Conservation (phyloP, 768 basidiomycete species). For the Xanthoconium purpureum region DNA sequence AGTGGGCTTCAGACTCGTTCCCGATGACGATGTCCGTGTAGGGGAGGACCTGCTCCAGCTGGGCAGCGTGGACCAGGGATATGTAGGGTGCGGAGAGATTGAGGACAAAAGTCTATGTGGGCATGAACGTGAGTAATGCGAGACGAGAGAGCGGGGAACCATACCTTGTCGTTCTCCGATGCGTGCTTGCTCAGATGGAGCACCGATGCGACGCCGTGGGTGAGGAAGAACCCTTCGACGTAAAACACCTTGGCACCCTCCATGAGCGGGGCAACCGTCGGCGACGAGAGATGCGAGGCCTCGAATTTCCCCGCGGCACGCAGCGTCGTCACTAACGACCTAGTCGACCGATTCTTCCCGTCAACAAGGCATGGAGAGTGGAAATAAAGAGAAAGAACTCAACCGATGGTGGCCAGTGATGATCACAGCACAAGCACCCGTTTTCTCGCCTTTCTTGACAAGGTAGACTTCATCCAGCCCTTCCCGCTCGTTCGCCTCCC, state of each 20-base stretch:
- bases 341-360: slow-evolving; percentile 25
- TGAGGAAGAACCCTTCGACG: slow-evolving; percentile 96
- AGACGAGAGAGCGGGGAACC: neutral
- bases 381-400: slow-evolving; percentile 10
- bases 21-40: slow-evolving; percentile 89
- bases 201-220: slow-evolving; percentile 77
- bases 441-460: slow-evolving; percentile 82
- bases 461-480: slow-evolving; percentile 86
- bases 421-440: slow-evolving; percentile 95
- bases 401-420: slow-evolving; percentile 92
- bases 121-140: neutral
- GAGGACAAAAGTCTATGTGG: slow-evolving; percentile 70
- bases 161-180: slow-evolving; percentile 70
- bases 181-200: slow-evolving; percentile 77
- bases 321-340: slow-evolving; percentile 90
- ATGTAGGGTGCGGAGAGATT: slow-evolving; percentile 99
- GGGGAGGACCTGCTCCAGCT: slow-evolving; percentile 77
- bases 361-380: too few relatives aligned
- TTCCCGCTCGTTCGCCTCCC: slow-evolving; percentile 87
- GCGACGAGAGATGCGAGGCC: slow-evolving; percentile 71
- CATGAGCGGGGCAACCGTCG: slow-evolving; percentile 71
- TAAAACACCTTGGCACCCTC: slow-evolving; percentile 84
- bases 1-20: slow-evolving; percentile 93
- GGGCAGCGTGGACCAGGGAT: slow-evolving; percentile 82
- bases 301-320: slow-evolving; percentile 90